Conservation (phyloP, 176 grass and related monocot genomes). For the Phoenix roebelenii region DNA sequence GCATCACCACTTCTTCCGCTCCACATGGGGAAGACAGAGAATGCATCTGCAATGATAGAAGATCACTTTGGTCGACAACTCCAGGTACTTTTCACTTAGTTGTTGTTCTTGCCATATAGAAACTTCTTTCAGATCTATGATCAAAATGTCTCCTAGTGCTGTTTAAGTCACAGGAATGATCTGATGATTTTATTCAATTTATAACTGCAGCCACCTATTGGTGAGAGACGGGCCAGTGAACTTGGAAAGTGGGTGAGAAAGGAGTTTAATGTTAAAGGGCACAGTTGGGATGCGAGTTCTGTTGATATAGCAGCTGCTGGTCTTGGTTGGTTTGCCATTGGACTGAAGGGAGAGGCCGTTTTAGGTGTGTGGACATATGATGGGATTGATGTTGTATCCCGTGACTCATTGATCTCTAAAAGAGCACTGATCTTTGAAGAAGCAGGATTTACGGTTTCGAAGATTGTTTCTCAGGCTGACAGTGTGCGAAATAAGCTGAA, state of each 20-base stretch:
- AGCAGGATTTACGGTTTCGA: slow-evolving; percentile 69
- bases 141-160: not conserved
- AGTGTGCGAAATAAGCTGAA: slow-evolving; percentile 52
- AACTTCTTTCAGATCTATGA: not conserved
- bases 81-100: slow-evolving; percentile 35
- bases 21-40: slow-evolving; percentile 88
- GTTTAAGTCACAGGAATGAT: not conserved
- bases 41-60: slow-evolving; percentile 26
- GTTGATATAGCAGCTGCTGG: slow-evolving; percentile 69
- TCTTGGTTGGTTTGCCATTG: slow-evolving; percentile 77
- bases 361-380: slow-evolving; percentile 83
- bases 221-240: slow-evolving; percentile 41
- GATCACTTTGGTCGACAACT: slow-evolving; percentile 74
- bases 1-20: slow-evolving; percentile 72
- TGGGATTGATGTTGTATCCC: slow-evolving; percentile 58
- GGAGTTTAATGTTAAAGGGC: slow-evolving; percentile 46
- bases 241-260: slow-evolving; percentile 81
- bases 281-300: slow-evolving; percentile 63
- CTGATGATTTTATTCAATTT: not conserved
- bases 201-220: slow-evolving; percentile 73
- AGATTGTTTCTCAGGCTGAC: slow-evolving; percentile 56
- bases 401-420: slow-evolving; percentile 51
- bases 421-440: slow-evolving; percentile 70
- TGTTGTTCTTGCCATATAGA: not conserved
- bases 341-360: slow-evolving; percentile 58